These are phyloP conservation scores for Phytophthora ohioensis DNA, from an alignment of 352 stramenopile species.

Conservation along the genomic window DNA sequence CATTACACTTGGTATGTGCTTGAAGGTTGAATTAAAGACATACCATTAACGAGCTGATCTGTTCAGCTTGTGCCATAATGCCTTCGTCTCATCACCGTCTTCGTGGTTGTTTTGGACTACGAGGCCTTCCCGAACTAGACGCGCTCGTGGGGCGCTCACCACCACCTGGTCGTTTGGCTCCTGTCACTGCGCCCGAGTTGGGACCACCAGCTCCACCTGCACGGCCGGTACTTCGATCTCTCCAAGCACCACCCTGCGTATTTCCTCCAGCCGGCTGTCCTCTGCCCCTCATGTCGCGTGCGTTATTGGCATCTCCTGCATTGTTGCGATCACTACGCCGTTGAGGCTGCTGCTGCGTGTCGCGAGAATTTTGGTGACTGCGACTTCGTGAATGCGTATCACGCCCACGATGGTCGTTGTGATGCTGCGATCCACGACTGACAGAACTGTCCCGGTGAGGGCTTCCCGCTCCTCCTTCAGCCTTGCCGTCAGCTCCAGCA, in stretches of 20 bases:
- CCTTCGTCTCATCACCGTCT: slow-evolving; percentile 36
- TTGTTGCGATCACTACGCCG: slow-evolving; percentile 58
- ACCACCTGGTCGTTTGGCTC: slow-evolving; percentile 41
- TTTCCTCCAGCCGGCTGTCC: slow-evolving; percentile 28
- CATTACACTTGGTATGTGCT: background rate
- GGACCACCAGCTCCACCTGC: slow-evolving; percentile 17
- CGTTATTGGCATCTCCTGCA: slow-evolving; percentile 33
- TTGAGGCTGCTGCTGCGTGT: slow-evolving; percentile 42
- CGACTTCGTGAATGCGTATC: slow-evolving; percentile 48
- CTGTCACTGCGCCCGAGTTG: slow-evolving; percentile 35
- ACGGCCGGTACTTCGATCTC: slow-evolving; percentile 52
- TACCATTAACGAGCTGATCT: background rate
- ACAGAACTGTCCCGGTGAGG: slow-evolving; percentile 45
- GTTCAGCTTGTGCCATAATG: slow-evolving; percentile 1
- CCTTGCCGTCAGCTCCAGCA: slow-evolving; percentile 33
- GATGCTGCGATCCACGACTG: slow-evolving; percentile 42
- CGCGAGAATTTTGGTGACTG: slow-evolving; percentile 59
- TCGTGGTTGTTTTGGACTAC: slow-evolving; percentile 51
- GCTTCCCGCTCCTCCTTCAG: slow-evolving; percentile 35
- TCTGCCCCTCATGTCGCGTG: slow-evolving; percentile 40
- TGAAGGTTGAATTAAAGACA: slow-evolving; percentile 12
- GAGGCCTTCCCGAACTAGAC: slow-evolving; percentile 36
- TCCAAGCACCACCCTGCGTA: slow-evolving; percentile 40
- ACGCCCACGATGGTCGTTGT: slow-evolving; percentile 50
- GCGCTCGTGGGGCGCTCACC: slow-evolving; percentile 42